Conservation (phyloP, 108 stramenopile species). For the Cyclostephanos invisitatus region DNA sequence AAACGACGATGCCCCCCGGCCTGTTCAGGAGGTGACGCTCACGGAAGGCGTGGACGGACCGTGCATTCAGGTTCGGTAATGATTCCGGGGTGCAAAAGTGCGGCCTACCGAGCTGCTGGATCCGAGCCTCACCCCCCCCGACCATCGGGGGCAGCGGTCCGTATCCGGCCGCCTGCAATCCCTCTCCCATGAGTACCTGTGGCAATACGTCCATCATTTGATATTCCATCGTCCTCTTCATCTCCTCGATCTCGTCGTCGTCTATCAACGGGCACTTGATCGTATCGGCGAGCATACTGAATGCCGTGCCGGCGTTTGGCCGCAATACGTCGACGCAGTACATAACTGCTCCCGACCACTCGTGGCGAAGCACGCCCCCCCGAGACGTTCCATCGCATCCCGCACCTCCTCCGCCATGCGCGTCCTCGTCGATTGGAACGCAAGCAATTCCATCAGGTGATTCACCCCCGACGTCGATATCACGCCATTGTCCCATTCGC, state of each 20-base stretch:
- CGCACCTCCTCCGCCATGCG: conserved; percentile 54
- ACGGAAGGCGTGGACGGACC: conserved; percentile 68
- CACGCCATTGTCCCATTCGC: background rate
- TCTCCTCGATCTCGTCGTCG: conserved; percentile 63
- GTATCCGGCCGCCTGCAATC: conserved; percentile 88
- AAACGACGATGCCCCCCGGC: conserved; percentile 84
- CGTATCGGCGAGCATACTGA: conserved; percentile 77
- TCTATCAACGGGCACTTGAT: conserved; percentile 66
- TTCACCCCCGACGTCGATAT: conserved; percentile 64
- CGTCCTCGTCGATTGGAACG: conserved; percentile 76
- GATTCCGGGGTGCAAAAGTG: conserved; percentile 78
- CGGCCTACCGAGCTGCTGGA: conserved; percentile 82
- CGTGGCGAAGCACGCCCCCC: conserved; percentile 80
- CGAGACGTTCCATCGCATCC: conserved; percentile 62
- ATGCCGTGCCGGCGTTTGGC: conserved; percentile 81
- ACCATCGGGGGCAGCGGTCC: conserved; percentile 42
- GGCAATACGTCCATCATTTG: conserved; percentile 81
- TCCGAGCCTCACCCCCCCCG: background rate
- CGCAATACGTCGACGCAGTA: conserved; percentile 92
- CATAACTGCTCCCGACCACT: conserved; percentile 89
- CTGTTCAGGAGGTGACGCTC: conserved; percentile 60
- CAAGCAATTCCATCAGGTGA: conserved; percentile 92
- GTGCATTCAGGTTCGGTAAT: conserved; percentile 62
- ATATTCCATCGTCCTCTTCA: conserved; percentile 74
- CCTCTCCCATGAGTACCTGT: conserved; percentile 82